A percentile compares a stretch with the other conserved stretches of the same genome.
phyloP scores from a whole-genome alignment of 2,329 filamentous ascomycete species.

The Raffaelea arxii region DNA sequence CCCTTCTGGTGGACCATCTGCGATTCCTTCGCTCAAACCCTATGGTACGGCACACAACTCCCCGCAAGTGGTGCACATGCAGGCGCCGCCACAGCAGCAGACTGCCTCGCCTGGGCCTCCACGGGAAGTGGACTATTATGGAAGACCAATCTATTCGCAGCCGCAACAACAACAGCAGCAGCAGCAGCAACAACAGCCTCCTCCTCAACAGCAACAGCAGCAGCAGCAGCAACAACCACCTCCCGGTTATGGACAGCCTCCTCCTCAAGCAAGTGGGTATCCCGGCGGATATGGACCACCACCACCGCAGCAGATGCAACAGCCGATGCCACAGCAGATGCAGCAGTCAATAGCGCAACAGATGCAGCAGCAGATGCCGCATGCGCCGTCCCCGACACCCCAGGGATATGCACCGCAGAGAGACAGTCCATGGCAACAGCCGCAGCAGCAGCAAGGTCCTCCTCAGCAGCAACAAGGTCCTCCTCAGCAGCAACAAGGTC shows the following conservation, averaged over 20 bases:
- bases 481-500: too few species aligned
- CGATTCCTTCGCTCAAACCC: conserved; percentile 47
- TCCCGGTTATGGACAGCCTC: too few species aligned
- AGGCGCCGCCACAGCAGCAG: conserved; percentile 25
- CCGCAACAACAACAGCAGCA: conserved; percentile 21
- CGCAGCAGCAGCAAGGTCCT: too few species aligned
- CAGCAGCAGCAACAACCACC: conserved; percentile 10
- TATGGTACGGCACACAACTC: conserved; percentile 32
- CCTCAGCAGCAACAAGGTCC: too few species aligned
- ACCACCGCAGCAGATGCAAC: conserved; percentile 12
- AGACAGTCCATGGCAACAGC: too few species aligned
- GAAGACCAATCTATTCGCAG: conserved; percentile 5
- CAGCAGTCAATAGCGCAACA: conserved; percentile 25
- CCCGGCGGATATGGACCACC: too few species aligned
- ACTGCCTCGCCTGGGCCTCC: conserved; percentile 30
- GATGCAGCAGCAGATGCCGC: conserved; percentile 19
- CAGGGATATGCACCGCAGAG: too few species aligned
- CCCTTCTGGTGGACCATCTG: conserved; percentile 29
- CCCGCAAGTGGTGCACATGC: conserved; percentile 38
- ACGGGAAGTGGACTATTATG: too few species aligned
- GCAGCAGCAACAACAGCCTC: conserved; percentile 19
- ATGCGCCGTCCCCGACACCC: conserved; percentile 8
- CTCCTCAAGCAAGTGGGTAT: too few species aligned
- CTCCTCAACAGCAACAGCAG: conserved; percentile 9
- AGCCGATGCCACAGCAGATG: conserved; percentile 15